Percentiles rank a stretch among this genome's conserved stretches.
phyloP scores from a whole-genome alignment of 75 land plant genomes.

The Sequoia sempervirens region DNA sequence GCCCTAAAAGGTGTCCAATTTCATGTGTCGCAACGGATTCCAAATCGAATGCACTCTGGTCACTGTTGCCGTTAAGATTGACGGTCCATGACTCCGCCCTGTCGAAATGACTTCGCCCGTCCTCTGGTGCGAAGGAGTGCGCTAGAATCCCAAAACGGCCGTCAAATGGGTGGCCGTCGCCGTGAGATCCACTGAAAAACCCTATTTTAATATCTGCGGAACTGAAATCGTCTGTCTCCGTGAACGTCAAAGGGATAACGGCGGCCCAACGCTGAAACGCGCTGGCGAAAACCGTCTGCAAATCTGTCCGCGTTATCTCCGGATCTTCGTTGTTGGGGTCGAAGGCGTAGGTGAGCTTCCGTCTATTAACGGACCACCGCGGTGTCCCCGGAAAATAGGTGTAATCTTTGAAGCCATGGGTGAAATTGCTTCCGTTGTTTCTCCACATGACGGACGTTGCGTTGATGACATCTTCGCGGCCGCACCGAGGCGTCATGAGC shows the following conservation, averaged over 20 bases:
- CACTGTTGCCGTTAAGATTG: neutral
- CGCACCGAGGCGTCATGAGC: no score
- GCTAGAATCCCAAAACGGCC: conserved; percentile 30
- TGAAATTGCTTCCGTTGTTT: no score
- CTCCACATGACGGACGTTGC: no score
- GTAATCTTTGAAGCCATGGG: no score
- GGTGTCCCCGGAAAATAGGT: no score
- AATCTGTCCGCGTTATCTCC: no score
- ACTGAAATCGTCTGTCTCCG: neutral
- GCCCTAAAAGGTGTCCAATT: conserved; percentile 43
- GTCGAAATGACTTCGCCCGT: conserved; percentile 46
- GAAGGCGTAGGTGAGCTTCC: no score
- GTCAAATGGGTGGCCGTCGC: conserved; percentile 43
- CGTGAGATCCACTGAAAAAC: conserved; percentile 30
- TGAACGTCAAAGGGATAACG: conserved; percentile 25
- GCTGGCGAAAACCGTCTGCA: conserved; percentile 5
- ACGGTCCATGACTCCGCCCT: conserved; percentile 41
- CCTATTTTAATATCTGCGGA: conserved; percentile 27
- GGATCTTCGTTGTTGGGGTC: no score
- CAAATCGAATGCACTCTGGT: neutral
- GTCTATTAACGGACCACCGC: no score
- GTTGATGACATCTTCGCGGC: no score
- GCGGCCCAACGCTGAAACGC: conserved; percentile 41
- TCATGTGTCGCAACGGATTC: conserved; percentile 28
- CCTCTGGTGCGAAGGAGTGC: conserved; percentile 34